Conservation (phyloP, 345 rosid genomes). For the Euphorbia lathyris region DNA sequence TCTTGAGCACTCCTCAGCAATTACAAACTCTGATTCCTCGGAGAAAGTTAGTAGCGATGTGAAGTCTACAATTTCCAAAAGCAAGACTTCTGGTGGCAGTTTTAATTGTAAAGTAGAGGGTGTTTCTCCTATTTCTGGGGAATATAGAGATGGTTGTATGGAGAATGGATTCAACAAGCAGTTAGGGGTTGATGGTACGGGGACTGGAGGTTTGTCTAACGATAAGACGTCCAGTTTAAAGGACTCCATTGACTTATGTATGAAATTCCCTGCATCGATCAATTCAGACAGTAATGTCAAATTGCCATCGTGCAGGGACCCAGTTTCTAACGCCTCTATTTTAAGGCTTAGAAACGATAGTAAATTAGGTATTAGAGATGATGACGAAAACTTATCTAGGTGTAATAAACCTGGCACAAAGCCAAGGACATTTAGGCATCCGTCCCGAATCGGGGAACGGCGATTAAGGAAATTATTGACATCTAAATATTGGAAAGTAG, state of each 20-base stretch:
- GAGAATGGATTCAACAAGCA: conserved; percentile 29
- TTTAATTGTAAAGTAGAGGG: conserved; percentile 24
- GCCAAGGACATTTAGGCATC: conserved; percentile 55
- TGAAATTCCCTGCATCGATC: conserved; percentile 32
- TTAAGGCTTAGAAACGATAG: conserved; percentile 43
- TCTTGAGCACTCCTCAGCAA: conserved; percentile 28
- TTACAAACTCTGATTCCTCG: conserved; percentile 28
- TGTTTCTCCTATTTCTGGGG: conserved; percentile 32
- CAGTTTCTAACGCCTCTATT: conserved; percentile 38
- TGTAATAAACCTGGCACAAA: conserved; percentile 45
- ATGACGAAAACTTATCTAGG: conserved; percentile 65
- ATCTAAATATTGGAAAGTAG: conserved; percentile 62
- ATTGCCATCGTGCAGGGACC: conserved; percentile 27
- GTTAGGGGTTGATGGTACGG: conserved; percentile 27
- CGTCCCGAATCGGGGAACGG: conserved; percentile 50
- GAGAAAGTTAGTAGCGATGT: conserved; percentile 27
- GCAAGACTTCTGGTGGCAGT: conserved; percentile 19
- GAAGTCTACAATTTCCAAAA: conserved; percentile 28
- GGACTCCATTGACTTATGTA: conserved; percentile 32
- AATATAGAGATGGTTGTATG: conserved; percentile 26
- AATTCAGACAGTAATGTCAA: conserved; percentile 38
- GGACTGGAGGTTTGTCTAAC: conserved; percentile 31
- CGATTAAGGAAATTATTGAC: conserved; percentile 58
- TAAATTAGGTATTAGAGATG: conserved; percentile 69
- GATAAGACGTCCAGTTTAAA: conserved; percentile 29